Evolutionary conservation across 805 yeast genomes (phyloP).

Genomic region (Candida stauntonica): DNA sequence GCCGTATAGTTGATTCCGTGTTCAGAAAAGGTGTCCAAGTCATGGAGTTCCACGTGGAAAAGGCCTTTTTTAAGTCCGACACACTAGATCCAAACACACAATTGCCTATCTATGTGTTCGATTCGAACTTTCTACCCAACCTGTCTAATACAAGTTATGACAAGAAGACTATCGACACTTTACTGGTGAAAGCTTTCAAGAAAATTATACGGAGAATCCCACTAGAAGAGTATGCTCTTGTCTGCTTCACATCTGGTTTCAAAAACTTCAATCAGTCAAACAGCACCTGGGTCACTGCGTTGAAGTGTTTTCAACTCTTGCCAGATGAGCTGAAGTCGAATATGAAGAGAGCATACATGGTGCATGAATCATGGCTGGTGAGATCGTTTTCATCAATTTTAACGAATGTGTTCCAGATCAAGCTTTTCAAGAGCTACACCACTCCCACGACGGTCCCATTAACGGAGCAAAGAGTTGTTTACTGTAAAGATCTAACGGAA

Average conservation of each 20-base stretch:
- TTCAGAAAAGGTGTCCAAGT: not conserved
- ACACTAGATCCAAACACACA: slow-evolving; percentile 62
- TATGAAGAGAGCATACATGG: slow-evolving; percentile 63
- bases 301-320: slow-evolving; percentile 52
- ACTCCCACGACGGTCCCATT: slow-evolving; percentile 5
- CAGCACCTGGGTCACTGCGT: slow-evolving; percentile 66
- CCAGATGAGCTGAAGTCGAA: slow-evolving; percentile 51
- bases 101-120: slow-evolving; percentile 76
- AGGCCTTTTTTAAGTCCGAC: slow-evolving; percentile 53
- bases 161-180: slow-evolving; percentile 33
- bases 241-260: slow-evolving; percentile 82
- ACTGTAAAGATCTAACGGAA: slow-evolving; percentile 33
- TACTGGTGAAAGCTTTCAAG: slow-evolving; percentile 50
- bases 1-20: not conserved
- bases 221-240: slow-evolving; percentile 53
- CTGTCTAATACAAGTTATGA: slow-evolving; percentile 38
- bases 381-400: slow-evolving; percentile 72
- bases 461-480: slow-evolving; percentile 23
- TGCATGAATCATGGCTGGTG: slow-evolving; percentile 89
- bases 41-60: slow-evolving; percentile 29
- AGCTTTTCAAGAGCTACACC: slow-evolving; percentile 32
- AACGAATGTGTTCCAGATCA: slow-evolving; percentile 54
- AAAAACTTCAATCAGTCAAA: slow-evolving; percentile 37
- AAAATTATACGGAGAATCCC: slow-evolving; percentile 58
- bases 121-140: slow-evolving; percentile 74